phyloP scores from a whole-genome alignment of 305 asterid genomes.

The Solanum hybrid region DNA sequence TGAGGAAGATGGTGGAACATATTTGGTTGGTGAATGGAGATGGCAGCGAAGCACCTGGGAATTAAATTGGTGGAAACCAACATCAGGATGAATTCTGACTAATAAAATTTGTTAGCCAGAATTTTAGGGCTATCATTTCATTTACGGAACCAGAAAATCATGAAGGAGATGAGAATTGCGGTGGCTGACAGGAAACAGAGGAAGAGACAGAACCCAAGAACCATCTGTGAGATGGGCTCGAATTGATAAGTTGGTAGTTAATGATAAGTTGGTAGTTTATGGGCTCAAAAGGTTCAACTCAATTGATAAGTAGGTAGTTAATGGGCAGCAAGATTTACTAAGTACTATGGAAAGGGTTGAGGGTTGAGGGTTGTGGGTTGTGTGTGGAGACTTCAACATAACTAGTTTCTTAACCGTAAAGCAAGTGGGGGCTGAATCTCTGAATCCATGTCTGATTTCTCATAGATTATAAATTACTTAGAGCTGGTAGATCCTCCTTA shows the following conservation, averaged over 20 bases:
- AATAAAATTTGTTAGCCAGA: not conserved
- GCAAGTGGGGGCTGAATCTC: not conserved
- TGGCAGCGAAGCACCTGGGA: not conserved
- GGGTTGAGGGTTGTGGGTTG: not conserved
- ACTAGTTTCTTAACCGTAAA: not conserved
- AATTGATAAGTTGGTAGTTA: not conserved
- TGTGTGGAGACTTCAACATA: not conserved
- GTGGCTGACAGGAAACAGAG: not conserved
- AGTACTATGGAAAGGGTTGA: not conserved
- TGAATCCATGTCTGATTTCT: not conserved
- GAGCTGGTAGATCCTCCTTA: not conserved
- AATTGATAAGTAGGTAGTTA: not conserved
- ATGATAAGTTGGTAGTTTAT: not conserved
- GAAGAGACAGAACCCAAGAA: not conserved
- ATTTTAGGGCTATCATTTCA: not conserved
- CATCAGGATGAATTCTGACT: not conserved
- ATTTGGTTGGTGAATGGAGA: not conserved
- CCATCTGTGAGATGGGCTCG: not conserved
- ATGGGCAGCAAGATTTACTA: not conserved
- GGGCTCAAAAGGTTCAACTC: not conserved
- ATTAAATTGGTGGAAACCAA: not conserved
- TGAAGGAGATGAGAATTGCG: not conserved
- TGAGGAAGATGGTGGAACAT: not conserved
- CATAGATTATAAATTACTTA: not conserved
- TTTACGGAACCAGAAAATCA: not conserved